Evolutionary conservation across 2,329 filamentous ascomycete species (phyloP), one percentile per base, ranked within the genome.

Genomic region (Mycogone perniciosa): DNA sequence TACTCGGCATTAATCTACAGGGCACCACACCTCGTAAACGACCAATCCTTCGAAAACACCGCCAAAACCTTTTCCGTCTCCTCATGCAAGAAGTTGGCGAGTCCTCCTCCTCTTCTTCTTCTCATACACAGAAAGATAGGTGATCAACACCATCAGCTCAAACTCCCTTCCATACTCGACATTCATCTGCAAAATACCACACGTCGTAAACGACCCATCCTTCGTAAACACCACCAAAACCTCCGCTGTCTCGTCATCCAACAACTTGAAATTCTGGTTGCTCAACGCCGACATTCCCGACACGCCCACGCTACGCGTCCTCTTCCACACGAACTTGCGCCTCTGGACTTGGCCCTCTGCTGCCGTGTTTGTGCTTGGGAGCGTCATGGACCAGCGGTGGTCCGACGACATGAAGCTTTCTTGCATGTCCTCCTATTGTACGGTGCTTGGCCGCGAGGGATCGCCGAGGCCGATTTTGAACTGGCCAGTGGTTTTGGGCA

Each of bases 391-490:
- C 31, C 33, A 51, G 11, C 40, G 52, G 31, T 47, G 52, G 20
- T 50, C 44, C 34, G 49, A 50, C 7, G 26, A 13, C 6, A 46
- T 13, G 34, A 40, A 41, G 30, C 50, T 48, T n/a, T 46, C 46
- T 3, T 44, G 52, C 39, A 56, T 46, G 33, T 55, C 50, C 40
- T 57, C 55, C 55, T 53, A 57, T 20, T 45, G 20, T 9, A 54
- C 34, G 8, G 50, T 13, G 40, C 44, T 37, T 3, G 6, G 27
- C 7, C 6, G 29, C 6, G 47, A 37, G n/a, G 51, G 54, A 34
- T 57, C 55, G 33, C 55, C 53, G 38, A 55, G 45, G 33, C 50
- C 55, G 34, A 57, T 34, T 44, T 57, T 57, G 42, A 53, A 52
- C 42, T 54, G 42, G 27, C 48, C 45, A 3, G 50, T 47, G 29